Evolutionary conservation across 1,284 basidiomycete species (phyloP).

Genomic region (Boletus coffeatus): DNA sequence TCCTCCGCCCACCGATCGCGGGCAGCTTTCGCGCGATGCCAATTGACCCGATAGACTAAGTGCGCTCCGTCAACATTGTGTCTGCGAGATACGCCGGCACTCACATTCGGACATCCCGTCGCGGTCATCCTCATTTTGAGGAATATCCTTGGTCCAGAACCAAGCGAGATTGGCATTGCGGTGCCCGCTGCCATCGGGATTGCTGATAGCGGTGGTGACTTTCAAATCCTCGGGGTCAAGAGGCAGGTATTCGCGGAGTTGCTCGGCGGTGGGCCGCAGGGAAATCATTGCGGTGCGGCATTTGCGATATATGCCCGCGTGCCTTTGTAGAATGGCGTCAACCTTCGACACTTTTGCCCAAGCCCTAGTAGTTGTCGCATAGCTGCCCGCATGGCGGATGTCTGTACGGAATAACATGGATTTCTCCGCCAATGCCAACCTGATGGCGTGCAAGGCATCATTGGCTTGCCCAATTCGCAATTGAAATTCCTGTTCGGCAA

Average conservation of each 20-base stretch:
- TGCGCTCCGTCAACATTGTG: background rate
- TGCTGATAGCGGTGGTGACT: background rate
- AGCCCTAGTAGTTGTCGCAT: background rate
- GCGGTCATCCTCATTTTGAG: background rate
- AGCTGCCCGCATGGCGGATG: background rate
- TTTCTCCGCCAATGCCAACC: background rate
- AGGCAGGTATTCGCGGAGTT: background rate
- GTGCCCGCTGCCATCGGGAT: background rate
- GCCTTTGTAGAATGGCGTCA: background rate
- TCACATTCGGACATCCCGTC: background rate
- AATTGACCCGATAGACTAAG: background rate
- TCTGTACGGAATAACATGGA: background rate
- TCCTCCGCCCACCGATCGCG: background rate
- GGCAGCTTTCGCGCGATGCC: background rate
- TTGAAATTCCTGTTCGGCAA: background rate
- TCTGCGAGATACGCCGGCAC: background rate
- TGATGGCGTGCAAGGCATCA: background rate
- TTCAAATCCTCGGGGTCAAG: background rate
- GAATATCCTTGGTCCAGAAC: background rate
- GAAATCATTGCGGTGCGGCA: background rate
- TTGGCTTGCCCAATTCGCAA: background rate
- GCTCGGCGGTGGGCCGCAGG: background rate
- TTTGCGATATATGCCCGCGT: background rate
- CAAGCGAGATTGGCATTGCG: background rate
- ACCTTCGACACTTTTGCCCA: background rate